phyloP scores from a whole-genome alignment of 2,329 filamentous ascomycete genomes.

The Fusarium decemcellulare region DNA sequence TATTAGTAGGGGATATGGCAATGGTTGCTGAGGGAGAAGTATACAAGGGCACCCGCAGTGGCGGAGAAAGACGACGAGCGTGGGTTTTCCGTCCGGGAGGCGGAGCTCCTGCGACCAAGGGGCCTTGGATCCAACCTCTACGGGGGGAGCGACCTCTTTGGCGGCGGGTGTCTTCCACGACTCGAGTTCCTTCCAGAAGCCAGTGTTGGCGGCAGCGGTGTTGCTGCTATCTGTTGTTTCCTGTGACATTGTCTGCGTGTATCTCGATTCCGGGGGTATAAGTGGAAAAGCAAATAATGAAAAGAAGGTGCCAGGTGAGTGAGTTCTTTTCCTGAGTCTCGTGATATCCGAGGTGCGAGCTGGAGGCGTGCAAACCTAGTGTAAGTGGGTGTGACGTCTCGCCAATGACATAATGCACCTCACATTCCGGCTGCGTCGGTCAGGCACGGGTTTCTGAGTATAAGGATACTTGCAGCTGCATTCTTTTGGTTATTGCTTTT shows the following conservation, averaged over 20 bases:
- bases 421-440: not conserved
- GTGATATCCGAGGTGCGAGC: conserved; percentile 16
- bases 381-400: conserved; percentile 22
- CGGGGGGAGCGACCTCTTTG: conserved; percentile 62
- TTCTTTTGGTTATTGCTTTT: no score
- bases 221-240: conserved; percentile 10
- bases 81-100: conserved; percentile 69
- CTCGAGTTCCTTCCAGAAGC: conserved; percentile 56
- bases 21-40: conserved; percentile 38
- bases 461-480: no score
- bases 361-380: not conserved
- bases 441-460: not conserved
- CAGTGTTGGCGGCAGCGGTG: conserved; percentile 16
- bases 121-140: conserved; percentile 68
- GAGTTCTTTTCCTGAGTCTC: conserved; percentile 18
- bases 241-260: conserved; percentile 32
- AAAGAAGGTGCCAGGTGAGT: not conserved
- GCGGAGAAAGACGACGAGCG: conserved; percentile 76
- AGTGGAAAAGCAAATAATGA: not conserved
- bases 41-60: conserved; percentile 83
- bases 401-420: conserved; percentile 38
- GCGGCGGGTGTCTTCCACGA: conserved; percentile 57
- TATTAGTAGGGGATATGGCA: not conserved
- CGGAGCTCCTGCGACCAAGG: conserved; percentile 67
- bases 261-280: not conserved